Percentiles rank a stretch among this genome's conserved stretches.
These are phyloP conservation scores for Dendryphion nanum DNA, from an alignment of 2,329 filamentous ascomycete species.

Conservation along the genomic window DNA sequence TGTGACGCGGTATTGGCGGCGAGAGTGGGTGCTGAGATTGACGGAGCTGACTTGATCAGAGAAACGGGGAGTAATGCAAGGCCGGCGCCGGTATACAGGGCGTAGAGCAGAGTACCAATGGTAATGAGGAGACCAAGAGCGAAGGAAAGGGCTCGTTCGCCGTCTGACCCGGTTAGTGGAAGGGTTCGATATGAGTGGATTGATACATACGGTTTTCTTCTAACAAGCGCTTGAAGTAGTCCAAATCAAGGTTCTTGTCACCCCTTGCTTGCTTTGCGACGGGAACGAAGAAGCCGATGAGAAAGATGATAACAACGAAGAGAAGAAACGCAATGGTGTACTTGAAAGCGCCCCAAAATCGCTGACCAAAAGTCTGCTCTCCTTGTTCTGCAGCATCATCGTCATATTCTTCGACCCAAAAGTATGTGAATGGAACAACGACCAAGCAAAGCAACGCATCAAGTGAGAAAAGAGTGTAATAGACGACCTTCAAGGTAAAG, in stretches of 20 bases:
- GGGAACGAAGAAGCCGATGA: conserved; percentile 92
- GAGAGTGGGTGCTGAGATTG: conserved; percentile 77
- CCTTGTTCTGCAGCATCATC: conserved; percentile 83
- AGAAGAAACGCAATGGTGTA: conserved; percentile 85
- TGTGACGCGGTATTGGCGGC: conserved; percentile 75
- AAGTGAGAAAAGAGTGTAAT: conserved; percentile 89
- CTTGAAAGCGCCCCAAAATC: conserved; percentile 81
- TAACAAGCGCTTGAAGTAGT: conserved; percentile 86
- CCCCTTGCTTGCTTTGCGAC: conserved; percentile 64
- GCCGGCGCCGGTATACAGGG: conserved; percentile 84
- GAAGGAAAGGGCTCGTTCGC: conserved; percentile 90
- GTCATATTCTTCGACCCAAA: conserved; percentile 97
- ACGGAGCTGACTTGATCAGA: conserved; percentile 87
- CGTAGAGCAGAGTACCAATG: conserved; percentile 80
- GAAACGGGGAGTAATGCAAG: conserved; percentile 85
- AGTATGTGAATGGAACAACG: conserved; percentile 93
- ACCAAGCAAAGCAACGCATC: conserved; percentile 87
- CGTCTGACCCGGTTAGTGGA: conserved; percentile 57
- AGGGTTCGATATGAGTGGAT: conserved; percentile 1
- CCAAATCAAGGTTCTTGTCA: conserved; percentile 72
- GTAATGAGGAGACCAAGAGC: conserved; percentile 84
- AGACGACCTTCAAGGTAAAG: conserved; percentile 79
- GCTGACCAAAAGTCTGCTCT: conserved; percentile 65
- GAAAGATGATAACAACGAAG: conserved; percentile 77
- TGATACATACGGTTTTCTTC: conserved; percentile 68